Evolutionary conservation across 139 green algal genomes (phyloP), one percentile per base, ranked within the genome.

Genomic region (Pleodorina starrii): DNA sequence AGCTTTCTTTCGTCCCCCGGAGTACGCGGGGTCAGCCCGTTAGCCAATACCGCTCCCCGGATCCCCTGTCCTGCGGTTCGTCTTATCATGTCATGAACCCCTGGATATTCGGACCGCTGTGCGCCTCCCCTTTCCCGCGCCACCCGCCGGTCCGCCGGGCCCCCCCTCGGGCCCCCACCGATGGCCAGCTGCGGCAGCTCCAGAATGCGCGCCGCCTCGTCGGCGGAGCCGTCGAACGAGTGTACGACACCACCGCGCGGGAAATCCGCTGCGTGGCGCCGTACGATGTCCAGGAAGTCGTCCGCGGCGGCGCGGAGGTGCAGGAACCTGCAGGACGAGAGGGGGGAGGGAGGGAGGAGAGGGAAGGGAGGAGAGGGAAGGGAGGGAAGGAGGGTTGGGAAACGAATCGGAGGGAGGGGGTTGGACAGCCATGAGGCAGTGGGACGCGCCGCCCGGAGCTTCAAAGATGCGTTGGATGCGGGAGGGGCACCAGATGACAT

Each of bases 211-310:
- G 93, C 25, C 93, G 79, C 86, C 57, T 99, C 96, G 9, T 96
- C 95, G 36, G 59, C 27, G 2, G 69, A 95, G 38, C 95, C 97
- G 29, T 96, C 95, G 80, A 99, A 99, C 6, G 95, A 98, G 90
- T 99, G 97, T 74, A 98, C 95, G 38, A 99, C 97, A 0, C 94
- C 93, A 5, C 89, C 91, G 12, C 66, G 46, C 25, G 75, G 72
- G 46, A 94, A 87, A 48, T 76, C 54, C 21, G 29, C 50, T 43
- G 35, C 40, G 72, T 97, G 91, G 46, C 71, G 42, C 59, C 78
- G 38, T 46, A 97, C 9, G 32, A 98, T 96, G 5, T 91, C 75
- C 6, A 98, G 35, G 79, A 98, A 97, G 90, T 98, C 96, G 16
- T 90, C 90, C 9, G 91, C 90, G 0, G 86, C 86, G 5, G 90